These are phyloP conservation scores for Aspergillus bombycis DNA, from an alignment of 2,329 filamentous ascomycete genomes.

Conservation along the genomic window DNA sequence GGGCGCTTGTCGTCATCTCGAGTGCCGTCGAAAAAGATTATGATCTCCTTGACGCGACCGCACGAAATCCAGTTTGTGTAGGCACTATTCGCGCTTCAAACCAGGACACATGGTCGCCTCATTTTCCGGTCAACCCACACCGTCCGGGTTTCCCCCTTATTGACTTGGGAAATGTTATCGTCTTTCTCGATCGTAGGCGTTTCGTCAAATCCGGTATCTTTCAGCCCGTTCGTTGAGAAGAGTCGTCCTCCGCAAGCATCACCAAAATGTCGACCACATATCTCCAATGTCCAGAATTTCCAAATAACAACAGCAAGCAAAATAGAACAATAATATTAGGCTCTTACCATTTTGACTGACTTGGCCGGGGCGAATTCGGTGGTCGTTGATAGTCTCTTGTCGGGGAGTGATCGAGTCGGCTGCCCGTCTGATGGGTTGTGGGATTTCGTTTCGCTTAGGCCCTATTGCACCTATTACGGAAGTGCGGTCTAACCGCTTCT, in stretches of 20 bases:
- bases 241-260: conserved; percentile 8
- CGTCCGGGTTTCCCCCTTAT: neutral
- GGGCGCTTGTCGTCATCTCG: neutral
- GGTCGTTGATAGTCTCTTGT: conserved; percentile 47
- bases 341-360: conserved; percentile 53
- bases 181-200: neutral
- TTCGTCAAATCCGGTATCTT: neutral
- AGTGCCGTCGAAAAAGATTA: neutral
- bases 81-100: neutral
- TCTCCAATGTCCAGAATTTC: conserved; percentile 26
- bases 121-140: neutral
- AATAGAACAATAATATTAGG: conserved; percentile 20
- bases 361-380: conserved; percentile 47
- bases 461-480: conserved; percentile 41
- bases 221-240: conserved; percentile 4
- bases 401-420: conserved; percentile 39
- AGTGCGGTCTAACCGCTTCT: conserved; percentile 33
- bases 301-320: conserved; percentile 26
- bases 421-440: conserved; percentile 41
- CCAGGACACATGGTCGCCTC: neutral
- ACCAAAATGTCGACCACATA: conserved; percentile 16
- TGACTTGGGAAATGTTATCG: neutral
- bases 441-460: conserved; percentile 50
- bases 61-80: neutral
- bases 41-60: neutral